These are phyloP conservation scores for Suillus ampliporus DNA, from an alignment of 768 basidiomycete genomes.

Conservation along the genomic window DNA sequence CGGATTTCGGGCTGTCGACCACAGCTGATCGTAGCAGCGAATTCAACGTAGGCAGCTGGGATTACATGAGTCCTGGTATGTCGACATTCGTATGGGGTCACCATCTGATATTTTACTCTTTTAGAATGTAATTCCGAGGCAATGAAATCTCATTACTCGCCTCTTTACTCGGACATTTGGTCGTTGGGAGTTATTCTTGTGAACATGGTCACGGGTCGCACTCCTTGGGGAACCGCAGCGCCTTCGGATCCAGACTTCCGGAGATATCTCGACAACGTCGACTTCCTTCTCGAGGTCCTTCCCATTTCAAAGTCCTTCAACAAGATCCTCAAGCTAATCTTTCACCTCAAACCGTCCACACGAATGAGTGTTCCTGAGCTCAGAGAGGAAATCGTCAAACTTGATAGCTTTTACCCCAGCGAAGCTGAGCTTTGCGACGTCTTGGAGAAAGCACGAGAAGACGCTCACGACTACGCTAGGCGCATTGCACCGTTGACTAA, in stretches of 20 bases:
- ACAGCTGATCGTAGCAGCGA: slow-evolving; percentile 50
- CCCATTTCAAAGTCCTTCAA: slow-evolving; percentile 76
- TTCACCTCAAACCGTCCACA: slow-evolving; percentile 61
- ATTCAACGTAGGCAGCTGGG: slow-evolving; percentile 62
- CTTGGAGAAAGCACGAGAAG: slow-evolving; percentile 17
- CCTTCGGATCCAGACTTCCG: slow-evolving; percentile 69
- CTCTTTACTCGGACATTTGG: slow-evolving; percentile 61
- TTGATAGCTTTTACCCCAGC: slow-evolving; percentile 67
- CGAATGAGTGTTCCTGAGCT: slow-evolving; percentile 70
- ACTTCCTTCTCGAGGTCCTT: slow-evolving; percentile 73
- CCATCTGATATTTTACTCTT: slow-evolving; percentile 12
- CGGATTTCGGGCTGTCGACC: slow-evolving; percentile 81
- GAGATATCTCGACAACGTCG: slow-evolving; percentile 62
- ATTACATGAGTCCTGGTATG: slow-evolving; percentile 77
- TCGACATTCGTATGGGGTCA: slow-evolving; percentile 2
- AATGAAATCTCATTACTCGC: slow-evolving; percentile 27
- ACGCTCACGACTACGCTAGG: not conserved
- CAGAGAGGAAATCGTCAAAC: slow-evolving; percentile 56
- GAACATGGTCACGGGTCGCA: slow-evolving; percentile 75
- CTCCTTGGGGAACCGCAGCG: slow-evolving; percentile 78
- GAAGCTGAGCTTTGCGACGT: slow-evolving; percentile 49
- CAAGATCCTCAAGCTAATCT: slow-evolving; percentile 70
- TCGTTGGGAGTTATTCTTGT: slow-evolving; percentile 79
- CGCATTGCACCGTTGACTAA: not conserved
- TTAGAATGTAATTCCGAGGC: slow-evolving; percentile 59